Evolutionary conservation across 257 asterid genomes (phyloP).

Genomic region (Penstemon barbatus): DNA sequence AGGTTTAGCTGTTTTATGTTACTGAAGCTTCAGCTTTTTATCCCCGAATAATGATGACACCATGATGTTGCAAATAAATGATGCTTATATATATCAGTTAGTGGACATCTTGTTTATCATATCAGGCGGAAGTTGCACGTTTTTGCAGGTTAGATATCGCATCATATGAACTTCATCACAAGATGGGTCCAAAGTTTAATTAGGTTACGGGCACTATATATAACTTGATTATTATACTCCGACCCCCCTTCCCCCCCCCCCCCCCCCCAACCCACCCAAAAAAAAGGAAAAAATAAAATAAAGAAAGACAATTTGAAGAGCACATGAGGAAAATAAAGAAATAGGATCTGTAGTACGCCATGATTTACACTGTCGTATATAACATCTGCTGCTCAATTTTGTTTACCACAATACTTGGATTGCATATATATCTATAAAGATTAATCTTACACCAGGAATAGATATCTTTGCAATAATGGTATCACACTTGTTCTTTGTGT

Average conservation of each 20-base stretch:
- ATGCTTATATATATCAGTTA: neutral
- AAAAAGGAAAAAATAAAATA: too few relatives aligned
- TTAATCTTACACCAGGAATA: neutral
- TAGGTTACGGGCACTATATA: neutral
- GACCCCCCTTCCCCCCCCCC: too few relatives aligned
- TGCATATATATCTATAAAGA: neutral
- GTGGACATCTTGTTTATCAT: neutral
- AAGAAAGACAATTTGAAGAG: neutral
- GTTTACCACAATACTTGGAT: neutral
- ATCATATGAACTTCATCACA: neutral
- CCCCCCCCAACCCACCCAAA: too few relatives aligned
- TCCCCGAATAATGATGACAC: too few relatives aligned
- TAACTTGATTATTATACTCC: too few relatives aligned
- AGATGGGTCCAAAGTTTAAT: neutral
- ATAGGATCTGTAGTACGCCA: neutral
- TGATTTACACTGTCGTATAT: too few relatives aligned
- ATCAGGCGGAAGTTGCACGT: neutral
- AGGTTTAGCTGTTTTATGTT: neutral
- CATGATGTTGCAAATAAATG: too few relatives aligned
- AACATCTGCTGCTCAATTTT: neutral
- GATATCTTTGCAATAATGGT: neutral
- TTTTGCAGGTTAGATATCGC: neutral
- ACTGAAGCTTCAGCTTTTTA: neutral
- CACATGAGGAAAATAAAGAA: slow-evolving; percentile 12
- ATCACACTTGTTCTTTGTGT: neutral